Conservation (phyloP, 192 early-diverging fungal species). For the Oehlia diaphana region DNA sequence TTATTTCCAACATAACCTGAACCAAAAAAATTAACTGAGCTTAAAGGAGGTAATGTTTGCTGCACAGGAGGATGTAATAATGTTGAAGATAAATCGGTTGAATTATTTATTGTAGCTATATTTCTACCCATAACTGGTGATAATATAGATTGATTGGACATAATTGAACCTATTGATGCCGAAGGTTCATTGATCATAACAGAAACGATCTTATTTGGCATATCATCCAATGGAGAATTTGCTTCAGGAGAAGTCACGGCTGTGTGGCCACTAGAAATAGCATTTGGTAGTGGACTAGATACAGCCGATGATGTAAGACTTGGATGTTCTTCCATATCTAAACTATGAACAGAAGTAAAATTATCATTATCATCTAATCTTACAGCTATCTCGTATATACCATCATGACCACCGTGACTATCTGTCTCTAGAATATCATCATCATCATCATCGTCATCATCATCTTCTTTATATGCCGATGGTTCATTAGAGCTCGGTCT, state of each 20-base stretch:
- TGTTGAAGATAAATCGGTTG: not conserved
- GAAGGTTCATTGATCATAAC: not conserved
- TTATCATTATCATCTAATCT: not conserved
- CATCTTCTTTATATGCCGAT: not conserved
- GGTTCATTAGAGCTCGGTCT: not conserved
- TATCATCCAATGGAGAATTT: not conserved
- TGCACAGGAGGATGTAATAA: not conserved
- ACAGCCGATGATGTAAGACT: not conserved
- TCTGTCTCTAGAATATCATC: not conserved
- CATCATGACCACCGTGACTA: not conserved
- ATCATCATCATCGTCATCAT: not conserved
- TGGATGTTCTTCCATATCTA: conserved; percentile 4
- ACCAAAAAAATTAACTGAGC: not conserved
- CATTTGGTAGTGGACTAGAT: not conserved
- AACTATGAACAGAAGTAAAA: not conserved
- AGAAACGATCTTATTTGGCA: not conserved
- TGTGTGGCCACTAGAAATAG: conserved; percentile 1
- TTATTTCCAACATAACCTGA: not conserved
- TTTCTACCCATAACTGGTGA: not conserved
- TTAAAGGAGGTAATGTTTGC: conserved; percentile 17
- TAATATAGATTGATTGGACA: not conserved
- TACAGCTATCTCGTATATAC: not conserved
- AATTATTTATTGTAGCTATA: not conserved
- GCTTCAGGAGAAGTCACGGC: conserved; percentile 1
- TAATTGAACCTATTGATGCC: not conserved